Evolutionary conservation across 306 rosid species (phyloP), one percentile per base, ranked within the genome.

Genomic region (Arachis hypogaea): DNA sequence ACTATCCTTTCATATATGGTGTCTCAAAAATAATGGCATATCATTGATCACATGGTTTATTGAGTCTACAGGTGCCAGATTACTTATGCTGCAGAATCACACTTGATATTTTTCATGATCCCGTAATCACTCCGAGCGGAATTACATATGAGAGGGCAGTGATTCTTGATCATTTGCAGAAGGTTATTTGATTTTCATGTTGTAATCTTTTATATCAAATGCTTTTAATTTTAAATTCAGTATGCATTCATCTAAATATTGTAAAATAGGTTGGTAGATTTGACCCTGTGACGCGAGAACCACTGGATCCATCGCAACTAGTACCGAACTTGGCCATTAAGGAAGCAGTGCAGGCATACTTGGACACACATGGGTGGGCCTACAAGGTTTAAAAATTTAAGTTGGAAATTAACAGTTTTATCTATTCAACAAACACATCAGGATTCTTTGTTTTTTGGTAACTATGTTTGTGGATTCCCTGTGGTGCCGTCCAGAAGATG

Each of bases 121-220:
- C 99, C 1, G 99, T 95, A 69, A 95, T 92, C 75, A 87, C 92
- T 66, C 99, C 99, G 0, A 83, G 99, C 44, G 99, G 99, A 59
- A 81, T 82, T 69, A 85, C 99, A 7, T 95, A 95, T 28, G 98
- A 95, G 84, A 90, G 97, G 71, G 88, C 96, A 8, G 90, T 88
- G 82, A 92, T 95, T 81, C 86, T 90, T 68, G 86, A 95, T 52
- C 99, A 95, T 81, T 89, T 95, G 76, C 33, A 76, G 52, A 90
- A 88, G 96, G 99, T 95, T 79, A 76, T n/a, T 5, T 78, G 76
- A 54, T 59, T 74, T 76, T 54, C 69, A 29, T 60, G 22, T 67
- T 77, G 56, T 69, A 46, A 42, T 61, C 43, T 65, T 59, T 63
- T 11, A 1, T 4, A 55, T 60, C 49, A 7, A 22, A 50, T 16